Base-by-base conservation (phyloP, 129 eudicot species). In the Scalesia atractyloides region DNA sequence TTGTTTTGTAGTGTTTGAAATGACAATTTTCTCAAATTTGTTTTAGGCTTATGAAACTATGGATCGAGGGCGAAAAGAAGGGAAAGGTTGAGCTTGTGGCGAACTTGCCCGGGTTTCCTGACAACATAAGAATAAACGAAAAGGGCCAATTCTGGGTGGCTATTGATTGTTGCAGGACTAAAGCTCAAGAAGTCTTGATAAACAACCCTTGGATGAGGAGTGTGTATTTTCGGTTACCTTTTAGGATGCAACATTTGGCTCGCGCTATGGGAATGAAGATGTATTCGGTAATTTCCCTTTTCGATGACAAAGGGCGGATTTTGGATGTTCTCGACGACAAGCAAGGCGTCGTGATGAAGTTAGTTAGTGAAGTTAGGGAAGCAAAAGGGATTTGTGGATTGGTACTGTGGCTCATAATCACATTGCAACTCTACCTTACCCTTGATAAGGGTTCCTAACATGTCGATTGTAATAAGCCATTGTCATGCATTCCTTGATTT, bases 401-500 rank as follows among this genome's bases (percentile, higher is more conserved):
- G 99, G 99, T 17, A 95, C 99, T 12, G 99, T 95, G 80, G 99
- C 97, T 75, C 97, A 95, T 80, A 95, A 95, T 76, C 97, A 91
- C 69, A 91, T 95, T 72, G 99, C 99, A 14, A 88, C 96, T 37
- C 61, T 95, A 11, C 81, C 86, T 66, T 88, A 91, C 64, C 91
- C 97, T 73, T 82, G 74, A 84, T 72, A 0, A 41, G 9, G 68
- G 56, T 64, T 48, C 41, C 33, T 69, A 60, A 49, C 19, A 52
- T 56, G 68, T 71, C 14, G 49, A 53, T 50, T 64, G 73, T 78
- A 78, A 78, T 78, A 70, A 78, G 61, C 43, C 77, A 64, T 78
- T 78, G 66, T 70, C 24, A 78, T 65, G 59, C 60, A 70, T 70
- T 78, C 8, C 73, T 78, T 78, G 26, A 63, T 78, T 78, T 46